Base-by-base conservation (phyloP, 257 asterid species). In the Solanum chilense region DNA sequence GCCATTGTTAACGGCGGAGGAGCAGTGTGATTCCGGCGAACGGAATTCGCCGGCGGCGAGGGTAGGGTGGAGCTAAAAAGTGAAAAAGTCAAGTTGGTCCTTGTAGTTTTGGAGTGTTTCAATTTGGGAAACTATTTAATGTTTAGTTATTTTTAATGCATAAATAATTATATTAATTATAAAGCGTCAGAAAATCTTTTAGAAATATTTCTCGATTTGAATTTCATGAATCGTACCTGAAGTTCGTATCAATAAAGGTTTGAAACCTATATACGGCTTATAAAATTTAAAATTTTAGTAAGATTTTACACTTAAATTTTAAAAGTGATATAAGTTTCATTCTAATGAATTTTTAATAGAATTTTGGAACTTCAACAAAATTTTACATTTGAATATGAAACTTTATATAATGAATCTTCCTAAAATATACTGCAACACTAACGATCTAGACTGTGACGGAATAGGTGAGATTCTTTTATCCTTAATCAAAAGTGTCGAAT, bases 1-100 rank as follows among this genome's bases (percentile, higher is more conserved):
- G 88, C 84, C 91, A 90, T 90, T 60, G 56, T 66, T 80, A 88
- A 60, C 3, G 47, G 88, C 33, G 86, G 75, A 27, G 62, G 87
- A 2, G 18, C 56, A 3, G 5, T 7, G 21, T 6, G 58, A 25
- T 75, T 41, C 82, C 39, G 83, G 83, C n/a, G 15, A 44, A 44
- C 3, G 14, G 39, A 1, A 5, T 18, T 27, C 66, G 33, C 84
- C 84, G 66, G 84, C 42, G 44, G 85, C 42, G 18, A 29, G 1
- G 68, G 11, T 18, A 27, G 66, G 60, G 84, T 8, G 84, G 68
- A 47, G 84, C 1, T 80, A 16, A 8, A 47, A 7, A 33, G 68
- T 7, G 64, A 12, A 9, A 18, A 71, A 4, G 25, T 37, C 44
- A 68, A 86, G 42, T 47, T 27, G 68, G 68, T 47, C 85, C 85